phyloP scores from a whole-genome alignment of 805 yeast genomes.

The Candida ortonii region DNA sequence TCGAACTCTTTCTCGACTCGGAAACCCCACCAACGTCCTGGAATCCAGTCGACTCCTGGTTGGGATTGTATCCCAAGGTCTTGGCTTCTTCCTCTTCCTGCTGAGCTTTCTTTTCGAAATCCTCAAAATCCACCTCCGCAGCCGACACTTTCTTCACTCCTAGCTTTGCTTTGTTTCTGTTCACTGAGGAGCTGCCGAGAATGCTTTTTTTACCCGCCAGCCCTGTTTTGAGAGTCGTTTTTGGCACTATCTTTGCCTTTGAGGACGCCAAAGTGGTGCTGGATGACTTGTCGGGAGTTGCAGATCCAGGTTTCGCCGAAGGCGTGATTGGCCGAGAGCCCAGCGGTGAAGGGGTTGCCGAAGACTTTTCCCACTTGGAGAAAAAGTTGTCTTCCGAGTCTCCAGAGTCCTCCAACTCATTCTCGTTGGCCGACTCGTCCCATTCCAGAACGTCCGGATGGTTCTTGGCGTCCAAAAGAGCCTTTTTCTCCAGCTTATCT shows the following conservation, averaged over 20 bases:
- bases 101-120: conserved; percentile 72
- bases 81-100: conserved; percentile 72
- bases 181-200: conserved; percentile 42
- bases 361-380: conserved; percentile 86
- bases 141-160: conserved; percentile 54
- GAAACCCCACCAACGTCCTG: conserved; percentile 15
- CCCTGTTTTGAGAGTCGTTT: conserved; percentile 18
- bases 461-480: conserved; percentile 59
- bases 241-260: conserved; percentile 34
- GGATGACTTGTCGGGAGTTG: conserved; percentile 29
- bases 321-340: conserved; percentile 47
- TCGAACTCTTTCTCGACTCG: conserved; percentile 16
- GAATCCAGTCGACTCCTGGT: conserved; percentile 18
- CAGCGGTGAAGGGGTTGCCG: conserved; percentile 47
- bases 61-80: conserved; percentile 51
- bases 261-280: conserved; percentile 19
- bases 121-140: conserved; percentile 56
- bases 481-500: conserved; percentile 70
- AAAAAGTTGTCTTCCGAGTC: conserved; percentile 80
- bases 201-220: conserved; percentile 33
- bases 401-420: conserved; percentile 58
- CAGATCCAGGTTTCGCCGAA: conserved; percentile 14
- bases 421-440: conserved; percentile 41
- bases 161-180: conserved; percentile 56
- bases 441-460: conserved; percentile 75